Evolutionary conservation across 352 stramenopile genomes (phyloP).

Genomic region (Phytophthora quininea): DNA sequence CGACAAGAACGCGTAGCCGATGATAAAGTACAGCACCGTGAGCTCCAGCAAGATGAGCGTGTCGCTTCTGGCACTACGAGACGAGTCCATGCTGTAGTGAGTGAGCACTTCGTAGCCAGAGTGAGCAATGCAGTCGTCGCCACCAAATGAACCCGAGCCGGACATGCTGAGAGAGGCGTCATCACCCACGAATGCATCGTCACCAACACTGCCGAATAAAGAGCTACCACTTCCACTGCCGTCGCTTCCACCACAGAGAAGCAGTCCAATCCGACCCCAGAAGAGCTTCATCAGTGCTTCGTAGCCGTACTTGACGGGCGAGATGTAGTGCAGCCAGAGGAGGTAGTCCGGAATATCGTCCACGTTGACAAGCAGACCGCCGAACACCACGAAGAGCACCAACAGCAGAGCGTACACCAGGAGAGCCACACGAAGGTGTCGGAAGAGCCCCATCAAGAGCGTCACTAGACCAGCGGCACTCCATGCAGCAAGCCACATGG

Average conservation of each 20-base stretch:
- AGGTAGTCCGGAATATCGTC: conserved; percentile 55
- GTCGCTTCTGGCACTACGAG: conserved; percentile 34
- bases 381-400: conserved; percentile 49
- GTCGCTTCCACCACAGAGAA: conserved; percentile 28
- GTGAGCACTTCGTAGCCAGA: conserved; percentile 52
- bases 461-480: conserved; percentile 36
- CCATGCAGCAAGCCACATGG: conserved; percentile 46
- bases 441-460: conserved; percentile 43
- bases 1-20: conserved; percentile 42
- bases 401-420: conserved; percentile 41
- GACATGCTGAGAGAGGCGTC: conserved; percentile 27
- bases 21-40: conserved; percentile 37
- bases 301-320: conserved; percentile 49
- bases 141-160: conserved; percentile 21
- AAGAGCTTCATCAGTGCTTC: conserved; percentile 52
- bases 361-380: conserved; percentile 51
- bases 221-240: conserved; percentile 20
- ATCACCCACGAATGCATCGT: conserved; percentile 27
- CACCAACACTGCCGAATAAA: conserved; percentile 21
- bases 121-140: conserved; percentile 44
- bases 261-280: conserved; percentile 33
- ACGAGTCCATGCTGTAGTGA: conserved; percentile 52
- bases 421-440: conserved; percentile 33
- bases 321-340: conserved; percentile 69
- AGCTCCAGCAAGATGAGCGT: conserved; percentile 50